These are phyloP conservation scores for Arachnomyces sp. DNA, from an alignment of 2,329 filamentous ascomycete genomes.

Conservation along the genomic window DNA sequence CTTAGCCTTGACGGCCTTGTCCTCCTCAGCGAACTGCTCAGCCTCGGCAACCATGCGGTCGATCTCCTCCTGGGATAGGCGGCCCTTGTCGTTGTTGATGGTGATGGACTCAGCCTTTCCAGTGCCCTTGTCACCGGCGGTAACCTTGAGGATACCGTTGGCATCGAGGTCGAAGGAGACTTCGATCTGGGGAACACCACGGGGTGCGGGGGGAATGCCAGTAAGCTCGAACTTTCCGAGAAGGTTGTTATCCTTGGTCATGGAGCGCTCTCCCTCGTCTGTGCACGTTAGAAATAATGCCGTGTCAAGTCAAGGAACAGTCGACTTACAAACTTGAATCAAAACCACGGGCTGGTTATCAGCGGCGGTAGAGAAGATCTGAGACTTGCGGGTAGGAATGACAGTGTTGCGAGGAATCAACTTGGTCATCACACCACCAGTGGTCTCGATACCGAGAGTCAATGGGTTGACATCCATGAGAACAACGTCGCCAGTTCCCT, in stretches of 20 bases:
- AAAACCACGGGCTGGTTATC: slow-evolving; percentile 94
- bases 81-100: slow-evolving; percentile 99
- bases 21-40: slow-evolving; percentile 97
- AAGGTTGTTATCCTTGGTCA: slow-evolving; percentile 95
- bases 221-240: slow-evolving; percentile 98
- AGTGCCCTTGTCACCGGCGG: slow-evolving; percentile 93
- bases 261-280: slow-evolving; percentile 77
- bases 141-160: slow-evolving; percentile 97
- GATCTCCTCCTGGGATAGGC: slow-evolving; percentile 91
- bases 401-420: slow-evolving; percentile 89
- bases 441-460: slow-evolving; percentile 94
- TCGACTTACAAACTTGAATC: slow-evolving; percentile 68
- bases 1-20: slow-evolving; percentile 95
- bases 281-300: slow-evolving; percentile 14
- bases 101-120: slow-evolving; percentile 97
- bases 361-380: slow-evolving; percentile 94
- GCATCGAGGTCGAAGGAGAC: slow-evolving; percentile 96
- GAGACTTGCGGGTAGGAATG: slow-evolving; percentile 92
- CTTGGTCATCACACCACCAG: slow-evolving; percentile 95
- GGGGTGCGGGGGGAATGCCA: slow-evolving; percentile 86
- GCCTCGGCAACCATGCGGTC: slow-evolving; percentile 98
- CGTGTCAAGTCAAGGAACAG: neutral
- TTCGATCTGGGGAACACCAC: slow-evolving; percentile 96
- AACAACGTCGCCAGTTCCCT: slow-evolving; percentile 69
- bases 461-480: slow-evolving; percentile 97